Base-by-base conservation (phyloP, 768 basidiomycete genomes). In the Boletus insuetus region DNA sequence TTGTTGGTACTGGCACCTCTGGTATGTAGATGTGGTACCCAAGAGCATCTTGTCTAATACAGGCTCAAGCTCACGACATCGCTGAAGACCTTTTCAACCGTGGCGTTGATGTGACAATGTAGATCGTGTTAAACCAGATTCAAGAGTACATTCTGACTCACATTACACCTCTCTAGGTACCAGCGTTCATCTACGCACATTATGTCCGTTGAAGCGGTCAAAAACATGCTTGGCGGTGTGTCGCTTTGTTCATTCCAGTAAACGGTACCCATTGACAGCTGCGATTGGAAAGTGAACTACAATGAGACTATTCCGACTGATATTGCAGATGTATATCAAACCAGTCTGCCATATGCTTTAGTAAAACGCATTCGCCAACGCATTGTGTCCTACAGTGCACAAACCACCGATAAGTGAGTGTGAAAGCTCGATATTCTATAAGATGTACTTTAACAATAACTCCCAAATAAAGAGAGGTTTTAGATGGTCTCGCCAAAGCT, bases 1-100 rank as follows among this genome's bases (percentile, higher is more conserved):
- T 89, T 19, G 73, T 89, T 4, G 86, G 87, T 16, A 79, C 86
- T 17, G 82, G 83, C 41, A 85, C 80, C 48, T 85, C 85, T 22
- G 79, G 79, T 80, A 62, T 16, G 68, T 56, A 24, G 12, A 12
- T 51, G 24, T 6, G 16, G 32, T 24, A 38, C 3, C 20, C 13
- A 6, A 39, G 12, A 19, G 6, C 22, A 56, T 53, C 22, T 32
- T 52, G 24, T 55, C 57, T 56, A 24, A 66, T 58, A 57, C 43
- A 19, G 9, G 13, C 3, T 26, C 4, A 57, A 70, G 72, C 51
- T 9, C 74, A 74, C 50, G 76, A 77, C 31, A 68, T 78, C n/a
- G 70, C 74, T 1, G 71, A 71, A 46, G 75, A 76, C 44, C 68
- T 68, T 26, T 60, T 61, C 43, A 60, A 66, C 26, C 53, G 68